phyloP scores from a whole-genome alignment of 2,329 filamentous ascomycete species.

The Cryphonectria radicalis region DNA sequence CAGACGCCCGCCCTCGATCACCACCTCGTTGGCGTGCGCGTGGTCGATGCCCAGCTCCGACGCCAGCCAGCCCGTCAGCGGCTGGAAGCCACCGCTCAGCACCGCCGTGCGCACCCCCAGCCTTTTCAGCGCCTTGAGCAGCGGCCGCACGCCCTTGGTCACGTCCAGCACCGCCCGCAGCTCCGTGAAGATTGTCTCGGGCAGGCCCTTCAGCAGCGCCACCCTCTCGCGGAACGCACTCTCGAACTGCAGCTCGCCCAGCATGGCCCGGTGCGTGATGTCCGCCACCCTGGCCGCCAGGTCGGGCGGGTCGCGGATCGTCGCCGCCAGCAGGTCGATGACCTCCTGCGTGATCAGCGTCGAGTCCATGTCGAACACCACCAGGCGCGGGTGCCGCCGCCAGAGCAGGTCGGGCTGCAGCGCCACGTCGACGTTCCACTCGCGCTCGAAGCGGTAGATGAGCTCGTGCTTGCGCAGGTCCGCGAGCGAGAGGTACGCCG shows the following conservation, averaged over 20 bases:
- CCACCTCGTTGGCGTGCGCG: slow-evolving; percentile 84
- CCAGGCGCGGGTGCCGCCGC: slow-evolving; percentile 79
- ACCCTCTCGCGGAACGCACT: slow-evolving; percentile 81
- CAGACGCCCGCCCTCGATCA: slow-evolving; percentile 63
- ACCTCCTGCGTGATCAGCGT: slow-evolving; percentile 97
- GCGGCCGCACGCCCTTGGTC: slow-evolving; percentile 76
- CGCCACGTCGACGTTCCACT: slow-evolving; percentile 87
- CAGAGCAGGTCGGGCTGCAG: slow-evolving; percentile 76
- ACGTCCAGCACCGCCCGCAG: slow-evolving; percentile 77
- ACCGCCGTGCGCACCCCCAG: slow-evolving; percentile 89
- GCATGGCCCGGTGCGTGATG: slow-evolving; percentile 94
- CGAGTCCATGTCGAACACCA: slow-evolving; percentile 98
- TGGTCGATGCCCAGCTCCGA: slow-evolving; percentile 82
- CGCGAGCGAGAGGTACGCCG: slow-evolving; percentile 66
- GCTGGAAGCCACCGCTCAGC: slow-evolving; percentile 88
- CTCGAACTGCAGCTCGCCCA: slow-evolving; percentile 92
- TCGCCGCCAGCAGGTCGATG: slow-evolving; percentile 90
- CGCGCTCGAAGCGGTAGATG: slow-evolving; percentile 81
- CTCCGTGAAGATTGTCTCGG: slow-evolving; percentile 76
- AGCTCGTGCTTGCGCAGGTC: slow-evolving; percentile 80
- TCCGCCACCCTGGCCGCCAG: slow-evolving; percentile 81
- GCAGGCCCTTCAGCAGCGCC: slow-evolving; percentile 78
- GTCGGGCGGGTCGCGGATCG: slow-evolving; percentile 69
- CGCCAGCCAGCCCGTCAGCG: slow-evolving; percentile 86
- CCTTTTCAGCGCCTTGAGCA: slow-evolving; percentile 74